Percentiles rank a stretch among this genome's conserved stretches.
Evolutionary conservation across 495 filamentous ascomycete species (phyloP).

Genomic region (Neurospora tetrasperma): DNA sequence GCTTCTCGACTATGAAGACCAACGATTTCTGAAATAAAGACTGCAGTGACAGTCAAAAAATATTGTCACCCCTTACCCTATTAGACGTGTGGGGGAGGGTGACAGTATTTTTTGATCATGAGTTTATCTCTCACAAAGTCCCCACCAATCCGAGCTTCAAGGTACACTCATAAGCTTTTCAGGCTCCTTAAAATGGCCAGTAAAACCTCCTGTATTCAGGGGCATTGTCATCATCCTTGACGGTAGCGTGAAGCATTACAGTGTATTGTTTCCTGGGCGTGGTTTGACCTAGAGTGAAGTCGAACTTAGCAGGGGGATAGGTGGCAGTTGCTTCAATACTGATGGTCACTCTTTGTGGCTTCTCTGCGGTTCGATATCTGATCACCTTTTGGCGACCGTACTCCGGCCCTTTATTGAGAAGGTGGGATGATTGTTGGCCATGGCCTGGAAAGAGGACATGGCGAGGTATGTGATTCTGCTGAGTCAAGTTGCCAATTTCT

Average conservation of each 20-base stretch:
- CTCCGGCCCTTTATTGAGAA: neutral
- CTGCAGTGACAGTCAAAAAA: too few species aligned
- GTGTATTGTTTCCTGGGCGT: neutral
- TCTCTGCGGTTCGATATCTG: fast-evolving
- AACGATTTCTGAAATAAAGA: neutral
- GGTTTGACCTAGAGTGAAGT: too few species aligned
- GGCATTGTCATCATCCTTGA: too few species aligned
- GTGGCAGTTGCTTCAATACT: fast-evolving
- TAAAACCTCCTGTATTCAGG: too few species aligned
- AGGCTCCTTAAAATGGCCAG: too few species aligned
- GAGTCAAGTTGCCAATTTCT: neutral
- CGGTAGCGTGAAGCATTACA: neutral
- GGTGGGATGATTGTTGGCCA: neutral
- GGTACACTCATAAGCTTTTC: neutral
- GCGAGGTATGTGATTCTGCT: neutral
- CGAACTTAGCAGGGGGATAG: fast-evolving
- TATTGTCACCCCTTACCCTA: too few species aligned
- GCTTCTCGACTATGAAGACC: neutral
- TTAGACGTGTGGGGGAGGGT: too few species aligned
- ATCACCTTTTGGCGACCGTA: neutral
- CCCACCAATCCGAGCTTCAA: neutral
- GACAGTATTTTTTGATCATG: too few species aligned
- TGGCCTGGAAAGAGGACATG: neutral
- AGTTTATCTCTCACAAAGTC: neutral
- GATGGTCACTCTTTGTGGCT: neutral